Base-by-base conservation (phyloP, 768 basidiomycete species). In the Pulveroboletus sp. region DNA sequence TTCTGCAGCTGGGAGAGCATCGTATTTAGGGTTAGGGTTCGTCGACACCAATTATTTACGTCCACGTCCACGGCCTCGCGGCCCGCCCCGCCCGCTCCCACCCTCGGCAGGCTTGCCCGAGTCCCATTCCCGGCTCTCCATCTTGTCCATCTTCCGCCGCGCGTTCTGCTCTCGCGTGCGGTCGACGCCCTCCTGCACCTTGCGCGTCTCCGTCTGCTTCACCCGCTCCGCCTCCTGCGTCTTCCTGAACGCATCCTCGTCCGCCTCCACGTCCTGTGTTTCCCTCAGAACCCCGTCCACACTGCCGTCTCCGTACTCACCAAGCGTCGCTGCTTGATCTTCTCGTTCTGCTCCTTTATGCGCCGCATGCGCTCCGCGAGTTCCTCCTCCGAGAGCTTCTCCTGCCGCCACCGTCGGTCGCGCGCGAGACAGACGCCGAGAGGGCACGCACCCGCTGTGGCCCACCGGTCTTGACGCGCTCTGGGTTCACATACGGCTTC, bases 1-100 rank as follows among this genome's bases (percentile, higher is more conserved):
- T 97, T 97, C 68, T 98, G 95, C 8, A 99, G 78, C 63, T 96
- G 92, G 0, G 96, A 94, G 9, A 97, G 80, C 63, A 95, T 95
- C 14, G 89, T 81, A 27, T 90, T 86, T 57, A 95, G 79, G 47
- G 93, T n/a, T n/a, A n/a, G n/a, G n/a, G n/a, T n/a, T n/a, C n/a
- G n/a, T n/a, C n/a, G n/a, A n/a, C n/a, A n/a, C n/a, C n/a, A n/a
- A n/a, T n/a, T n/a, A n/a, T n/a, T n/a, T n/a, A 29, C 27, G 27
- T 6, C 27, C 27, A 13, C 63, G 60, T n/a, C 54, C 56, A 23
- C 56, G 62, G 34, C 69, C 73, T 29, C 71, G 66, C 14, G 26
- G 56, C 54, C 59, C 61, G 66, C 27, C 51, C 57, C 16, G 65
- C 56, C 5, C 56, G 59, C 14, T 63, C 60, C 6, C 47, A 45